Base-by-base conservation (phyloP, 768 basidiomycete genomes). In the Mycena galericulata region DNA sequence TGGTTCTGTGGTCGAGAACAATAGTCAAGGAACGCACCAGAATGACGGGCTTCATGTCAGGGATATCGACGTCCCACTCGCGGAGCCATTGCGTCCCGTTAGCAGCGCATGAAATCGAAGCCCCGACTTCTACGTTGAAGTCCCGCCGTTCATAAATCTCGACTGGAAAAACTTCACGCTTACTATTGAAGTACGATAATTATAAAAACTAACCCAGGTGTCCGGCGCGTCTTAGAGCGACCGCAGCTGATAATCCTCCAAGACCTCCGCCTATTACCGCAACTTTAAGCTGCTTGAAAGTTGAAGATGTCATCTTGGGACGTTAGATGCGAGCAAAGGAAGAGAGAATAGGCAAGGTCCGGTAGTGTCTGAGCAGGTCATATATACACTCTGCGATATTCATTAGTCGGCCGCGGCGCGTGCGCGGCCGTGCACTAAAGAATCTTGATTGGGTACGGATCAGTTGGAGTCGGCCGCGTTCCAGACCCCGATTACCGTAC, bases 11-110 rank as follows among this genome's bases (percentile, higher is more conserved):
- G 3, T 17, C 11, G 17, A 36, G 7, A 30, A 47, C 2, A 43
- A 58, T 17, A n/a, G 9, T 17, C 20, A 40, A 27, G n/a, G 20
- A 11, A 40, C 55, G 30, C 47, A 65, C 63, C 47, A 79, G 65
- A 26, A 75, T 57, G 26, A 79, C 74, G 26, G 79, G 79, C 40
- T 75, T 76, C 77, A 77, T 77, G 11, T 70, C 69, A 4, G 75
- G 62, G 62, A 79, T 75, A 45, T 79, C 76, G 47, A 79, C 75
- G 5, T 74, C 75, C 79, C 79, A 79, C 62, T 79, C 78, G 29
- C 75, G 76, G 29, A 79, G 67, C 73, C 78, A 79, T 55, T 79
- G 76, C 22, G 78, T 78, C 15, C 79, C 79, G 61, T 79, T 78
- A 43, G 78, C 77, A 12, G 79, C 79, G 62, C 77, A 79, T 27